A percentile compares a stretch with the other conserved stretches of the same genome.
phyloP scores from a whole-genome alignment of 2,329 filamentous ascomycete species.

The Neocatenulostroma microsporum region DNA sequence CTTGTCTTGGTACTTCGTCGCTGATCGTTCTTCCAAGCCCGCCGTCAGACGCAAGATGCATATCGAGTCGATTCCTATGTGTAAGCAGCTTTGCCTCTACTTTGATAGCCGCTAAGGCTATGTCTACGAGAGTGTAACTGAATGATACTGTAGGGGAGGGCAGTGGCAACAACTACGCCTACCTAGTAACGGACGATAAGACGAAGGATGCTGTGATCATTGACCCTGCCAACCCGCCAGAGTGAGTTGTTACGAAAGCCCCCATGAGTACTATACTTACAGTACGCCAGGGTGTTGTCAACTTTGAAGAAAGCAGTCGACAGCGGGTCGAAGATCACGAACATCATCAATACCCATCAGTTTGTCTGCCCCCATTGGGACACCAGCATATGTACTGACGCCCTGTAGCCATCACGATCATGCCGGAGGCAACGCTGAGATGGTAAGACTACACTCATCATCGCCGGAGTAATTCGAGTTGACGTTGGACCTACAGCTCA shows the following conservation, averaged over 20 bases:
- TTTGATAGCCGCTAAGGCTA: slow-evolving; percentile 1
- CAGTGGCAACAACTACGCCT: slow-evolving; percentile 74
- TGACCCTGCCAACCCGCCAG: slow-evolving; percentile 69
- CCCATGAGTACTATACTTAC: too few relatives aligned
- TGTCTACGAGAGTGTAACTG: slow-evolving; percentile 5
- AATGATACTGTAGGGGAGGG: slow-evolving; percentile 59
- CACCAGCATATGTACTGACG: slow-evolving; percentile 6
- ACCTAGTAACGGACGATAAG: slow-evolving; percentile 48
- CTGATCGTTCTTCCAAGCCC: slow-evolving; percentile 22
- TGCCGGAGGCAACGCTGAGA: slow-evolving; percentile 78
- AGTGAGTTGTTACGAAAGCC: too few relatives aligned
- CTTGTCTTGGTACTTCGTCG: slow-evolving; percentile 11
- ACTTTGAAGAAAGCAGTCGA: slow-evolving; percentile 65
- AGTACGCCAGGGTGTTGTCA: slow-evolving; percentile 47
- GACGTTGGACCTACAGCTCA: slow-evolving; percentile 47
- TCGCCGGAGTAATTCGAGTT: too few relatives aligned
- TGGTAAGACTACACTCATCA: too few relatives aligned
- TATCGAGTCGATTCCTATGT: slow-evolving; percentile 84
- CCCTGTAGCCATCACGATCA: slow-evolving; percentile 76
- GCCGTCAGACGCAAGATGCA: slow-evolving; percentile 52
- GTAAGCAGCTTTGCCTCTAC: slow-evolving; percentile 46
- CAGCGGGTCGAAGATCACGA: slow-evolving; percentile 69
- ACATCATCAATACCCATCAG: slow-evolving; percentile 97
- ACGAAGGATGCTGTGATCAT: slow-evolving; percentile 54
- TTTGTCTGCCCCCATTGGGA: slow-evolving; percentile 42